Evolutionary conservation across 495 filamentous ascomycete species (phyloP), one percentile per base, ranked within the genome.

Genomic region (Aspergillus hancockii): DNA sequence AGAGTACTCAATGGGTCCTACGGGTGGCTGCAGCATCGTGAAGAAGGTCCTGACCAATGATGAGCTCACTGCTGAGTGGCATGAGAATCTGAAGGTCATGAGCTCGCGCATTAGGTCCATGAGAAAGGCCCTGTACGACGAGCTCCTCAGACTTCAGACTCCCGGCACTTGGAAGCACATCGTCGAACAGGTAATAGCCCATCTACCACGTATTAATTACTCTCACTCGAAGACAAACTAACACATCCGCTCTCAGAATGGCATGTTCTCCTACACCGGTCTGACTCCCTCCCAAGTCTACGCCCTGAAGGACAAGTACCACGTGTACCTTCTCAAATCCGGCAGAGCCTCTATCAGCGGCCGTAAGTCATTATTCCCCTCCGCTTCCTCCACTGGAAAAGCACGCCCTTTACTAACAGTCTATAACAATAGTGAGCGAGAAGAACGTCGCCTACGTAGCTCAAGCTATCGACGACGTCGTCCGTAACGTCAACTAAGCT

Each of bases 201-300:
- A 38, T 32, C 22, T 19, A 13, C 30, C 22, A 40, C 28, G 13
- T 13, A 5, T 28, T 21, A 38, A 1, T 38, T 57, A 19, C 34
- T 40, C 52, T 34, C 18, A 19, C 32, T 40, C 45, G 13, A 49
- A 19, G 12, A 16, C 12, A 49, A 30, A 54, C 64, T 47, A 63
- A 61, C 34, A n/a, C 45, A 49, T 46, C 52, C 34, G 32, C 53
- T n/a, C 43, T 13, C 52, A 82, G 77, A 81, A 75, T 53, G 80
- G 80, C 32, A 82, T 82, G 80, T 82, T 82, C 62, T 79, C 76
- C 43, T 79, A 79, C 67, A 81, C 79, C 21, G 78, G 78, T 43
- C 66, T 80, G 3, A 76, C 74, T 43, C 71, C 72, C 28, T 69
- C 73, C 40, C 78, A 81, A 68, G 74, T 79, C 55, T 66, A 75